A percentile compares a stretch with the other conserved stretches of the same genome.
Evolutionary conservation across 2,329 filamentous ascomycete species (phyloP).

Genomic region (Chalara sp.): DNA sequence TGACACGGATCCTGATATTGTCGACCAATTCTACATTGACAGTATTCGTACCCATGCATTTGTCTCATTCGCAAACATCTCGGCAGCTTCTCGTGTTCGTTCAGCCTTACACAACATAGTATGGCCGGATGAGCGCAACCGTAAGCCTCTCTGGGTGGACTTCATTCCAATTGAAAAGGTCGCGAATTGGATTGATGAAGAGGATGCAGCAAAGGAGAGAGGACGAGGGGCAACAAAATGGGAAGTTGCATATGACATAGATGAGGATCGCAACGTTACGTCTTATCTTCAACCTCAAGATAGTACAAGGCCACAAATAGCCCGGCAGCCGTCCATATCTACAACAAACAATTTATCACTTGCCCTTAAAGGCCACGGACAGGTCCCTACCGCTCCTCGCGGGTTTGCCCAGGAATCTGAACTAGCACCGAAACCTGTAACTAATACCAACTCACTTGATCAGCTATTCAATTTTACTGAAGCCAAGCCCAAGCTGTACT

Average conservation of each 20-base stretch:
- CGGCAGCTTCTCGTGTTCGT: constrained; percentile 71
- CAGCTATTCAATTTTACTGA: constrained; percentile 52
- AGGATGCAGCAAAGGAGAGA: constrained; percentile 43
- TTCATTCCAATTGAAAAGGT: constrained; percentile 77
- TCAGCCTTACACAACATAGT: constrained; percentile 67
- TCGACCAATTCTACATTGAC: constrained; percentile 73
- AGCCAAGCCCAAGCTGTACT: constrained; percentile 60
- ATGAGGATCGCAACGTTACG: constrained; percentile 45
- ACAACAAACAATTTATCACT: too few species aligned
- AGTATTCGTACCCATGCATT: constrained; percentile 84
- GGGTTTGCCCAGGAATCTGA: constrained; percentile 14
- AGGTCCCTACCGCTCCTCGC: neutral
- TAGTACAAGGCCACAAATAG: constrained; percentile 11
- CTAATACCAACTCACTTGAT: constrained; percentile 34
- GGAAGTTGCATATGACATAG: constrained; percentile 55
- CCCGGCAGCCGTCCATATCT: constrained; percentile 2
- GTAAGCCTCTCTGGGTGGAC: constrained; percentile 82
- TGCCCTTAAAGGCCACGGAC: neutral
- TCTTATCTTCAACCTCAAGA: constrained; percentile 48
- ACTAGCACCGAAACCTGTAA: constrained; percentile 26
- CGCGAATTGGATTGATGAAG: constrained; percentile 64
- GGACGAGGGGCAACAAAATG: constrained; percentile 46
- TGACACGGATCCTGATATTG: constrained; percentile 43
- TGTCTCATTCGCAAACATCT: constrained; percentile 60
- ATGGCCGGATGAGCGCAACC: constrained; percentile 81